Evolutionary conservation across 208 protist genomes (phyloP).

Genomic region (Naegleria fowleri): DNA sequence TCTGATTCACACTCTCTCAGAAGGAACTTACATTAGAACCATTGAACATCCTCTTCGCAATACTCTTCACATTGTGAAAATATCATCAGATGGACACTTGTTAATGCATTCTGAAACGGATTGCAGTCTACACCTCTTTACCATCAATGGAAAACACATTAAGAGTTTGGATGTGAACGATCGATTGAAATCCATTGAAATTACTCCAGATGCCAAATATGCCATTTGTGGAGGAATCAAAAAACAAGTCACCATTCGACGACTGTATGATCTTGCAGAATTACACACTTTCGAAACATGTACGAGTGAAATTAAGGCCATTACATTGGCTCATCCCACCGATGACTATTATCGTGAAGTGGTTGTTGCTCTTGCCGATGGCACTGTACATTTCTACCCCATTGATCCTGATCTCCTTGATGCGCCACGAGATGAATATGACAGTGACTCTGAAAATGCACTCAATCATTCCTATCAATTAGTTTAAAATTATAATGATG

Average conservation of each 20-base stretch:
- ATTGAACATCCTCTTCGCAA: background rate
- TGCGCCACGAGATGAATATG: background rate
- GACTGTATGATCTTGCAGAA: background rate
- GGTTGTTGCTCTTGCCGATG: background rate
- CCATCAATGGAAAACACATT: background rate
- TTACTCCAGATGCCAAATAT: constrained; percentile 18
- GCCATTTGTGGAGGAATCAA: constrained; percentile 11
- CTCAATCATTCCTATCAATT: background rate
- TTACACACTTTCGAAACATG: constrained; percentile 23
- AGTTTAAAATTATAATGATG: background rate
- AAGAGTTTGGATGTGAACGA: background rate
- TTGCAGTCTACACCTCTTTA: background rate
- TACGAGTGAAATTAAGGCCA: background rate
- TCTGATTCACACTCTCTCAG: background rate
- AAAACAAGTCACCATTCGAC: background rate
- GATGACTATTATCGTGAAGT: background rate
- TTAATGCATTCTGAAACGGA: background rate
- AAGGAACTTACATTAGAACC: background rate
- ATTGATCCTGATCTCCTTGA: background rate
- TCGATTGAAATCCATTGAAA: background rate
- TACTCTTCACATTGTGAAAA: background rate
- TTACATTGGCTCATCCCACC: background rate
- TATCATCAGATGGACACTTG: constrained; percentile 4
- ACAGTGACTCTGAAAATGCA: background rate
- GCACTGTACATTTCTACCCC: background rate